phyloP scores from a whole-genome alignment of 1,284 basidiomycete genomes.

The Anthracocystis panici-leucophaei region DNA sequence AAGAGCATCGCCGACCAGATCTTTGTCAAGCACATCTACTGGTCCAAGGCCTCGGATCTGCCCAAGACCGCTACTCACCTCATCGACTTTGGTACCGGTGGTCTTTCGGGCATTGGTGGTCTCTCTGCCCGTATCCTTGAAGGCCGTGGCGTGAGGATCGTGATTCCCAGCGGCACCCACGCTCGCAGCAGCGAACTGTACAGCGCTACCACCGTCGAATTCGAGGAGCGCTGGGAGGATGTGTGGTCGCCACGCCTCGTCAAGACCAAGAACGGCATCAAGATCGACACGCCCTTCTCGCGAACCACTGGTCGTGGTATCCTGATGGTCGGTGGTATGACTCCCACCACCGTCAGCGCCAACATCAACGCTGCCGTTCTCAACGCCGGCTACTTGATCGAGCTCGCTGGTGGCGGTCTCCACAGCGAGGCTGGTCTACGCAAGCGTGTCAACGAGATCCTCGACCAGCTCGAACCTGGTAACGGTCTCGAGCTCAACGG shows the following conservation, averaged over 20 bases:
- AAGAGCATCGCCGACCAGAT: constrained; percentile 76
- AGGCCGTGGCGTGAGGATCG: constrained; percentile 87
- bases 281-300: constrained; percentile 92
- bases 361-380: constrained; percentile 77
- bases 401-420: constrained; percentile 96
- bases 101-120: constrained; percentile 90
- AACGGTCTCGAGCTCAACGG: constrained; percentile 87
- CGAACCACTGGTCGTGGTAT: constrained; percentile 94
- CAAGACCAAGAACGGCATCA: constrained; percentile 75
- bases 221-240: constrained; percentile 90
- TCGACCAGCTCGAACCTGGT: constrained; percentile 55
- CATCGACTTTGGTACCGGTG: constrained; percentile 93
- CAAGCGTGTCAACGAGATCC: constrained; percentile 76
- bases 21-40: constrained; percentile 90
- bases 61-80: constrained; percentile 86
- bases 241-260: constrained; percentile 87
- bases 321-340: constrained; percentile 98
- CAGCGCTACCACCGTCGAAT: constrained; percentile 76
- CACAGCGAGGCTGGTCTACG: constrained; percentile 90
- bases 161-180: constrained; percentile 61
- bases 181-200: constrained; percentile 72
- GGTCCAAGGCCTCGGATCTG: constrained; percentile 88
- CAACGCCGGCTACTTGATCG: constrained; percentile 93
- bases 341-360: constrained; percentile 64
- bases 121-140: constrained; percentile 90